Conservation (phyloP, 202 grass and related monocot genomes). For the Alloteropsis angusta region DNA sequence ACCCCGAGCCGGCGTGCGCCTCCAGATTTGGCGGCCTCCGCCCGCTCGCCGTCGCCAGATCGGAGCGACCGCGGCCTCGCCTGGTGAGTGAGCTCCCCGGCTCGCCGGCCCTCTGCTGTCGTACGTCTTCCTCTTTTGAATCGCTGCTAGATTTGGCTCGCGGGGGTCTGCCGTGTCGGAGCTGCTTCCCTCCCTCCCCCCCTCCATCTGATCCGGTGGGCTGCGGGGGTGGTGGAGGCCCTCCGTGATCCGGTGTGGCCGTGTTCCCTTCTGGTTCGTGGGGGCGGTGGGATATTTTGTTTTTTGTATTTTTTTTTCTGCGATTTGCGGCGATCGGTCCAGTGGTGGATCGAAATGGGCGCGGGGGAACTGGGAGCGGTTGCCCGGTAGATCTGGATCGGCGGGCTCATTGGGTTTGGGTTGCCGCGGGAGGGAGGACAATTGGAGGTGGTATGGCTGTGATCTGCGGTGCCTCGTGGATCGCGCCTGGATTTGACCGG, state of each 20-base stretch:
- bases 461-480: conserved; percentile 15
- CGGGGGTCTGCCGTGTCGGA: not conserved
- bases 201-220: not conserved
- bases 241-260: not conserved
- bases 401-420: not conserved
- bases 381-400: conserved; percentile 14
- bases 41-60: conserved; percentile 16
- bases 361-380: not conserved
- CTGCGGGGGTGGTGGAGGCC: not conserved
- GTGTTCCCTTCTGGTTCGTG: not conserved
- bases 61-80: conserved; percentile 8
- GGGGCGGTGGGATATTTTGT: not conserved
- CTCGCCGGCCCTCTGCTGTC: not conserved
- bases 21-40: conserved; percentile 27
- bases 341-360: not conserved
- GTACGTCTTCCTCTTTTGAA: not conserved
- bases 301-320: not conserved
- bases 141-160: not conserved
- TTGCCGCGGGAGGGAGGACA: not conserved
- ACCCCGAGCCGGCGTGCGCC: not conserved
- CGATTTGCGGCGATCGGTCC: not conserved
- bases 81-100: not conserved
- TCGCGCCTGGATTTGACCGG: conserved; percentile 5
- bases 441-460: not conserved
- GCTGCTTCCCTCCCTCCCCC: not conserved